Conservation (phyloP, 1,284 basidiomycete species). For the Inonotus hispidus region DNA sequence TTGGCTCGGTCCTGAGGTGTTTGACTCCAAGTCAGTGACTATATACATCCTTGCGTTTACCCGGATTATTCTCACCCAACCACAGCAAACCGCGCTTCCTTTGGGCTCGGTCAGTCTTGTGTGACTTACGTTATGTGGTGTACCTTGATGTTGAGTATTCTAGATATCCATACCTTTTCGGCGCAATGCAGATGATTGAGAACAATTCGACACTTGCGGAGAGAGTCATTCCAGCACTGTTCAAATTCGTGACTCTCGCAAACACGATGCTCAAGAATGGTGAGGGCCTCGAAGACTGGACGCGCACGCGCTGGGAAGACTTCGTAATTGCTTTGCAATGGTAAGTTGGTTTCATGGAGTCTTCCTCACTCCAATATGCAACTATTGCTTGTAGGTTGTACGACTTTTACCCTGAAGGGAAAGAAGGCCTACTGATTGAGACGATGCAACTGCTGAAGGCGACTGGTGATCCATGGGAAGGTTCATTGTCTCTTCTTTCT, state of each 20-base stretch:
- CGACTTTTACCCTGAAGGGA: conserved; percentile 45
- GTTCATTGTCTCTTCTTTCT: background rate
- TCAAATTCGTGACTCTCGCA: conserved; percentile 49
- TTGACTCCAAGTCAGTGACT: conserved; percentile 29
- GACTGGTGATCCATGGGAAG: conserved; percentile 49
- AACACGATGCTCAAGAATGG: conserved; percentile 50
- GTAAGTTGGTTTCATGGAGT: conserved; percentile 27
- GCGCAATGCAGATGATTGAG: conserved; percentile 50
- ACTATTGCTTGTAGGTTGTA: conserved; percentile 37
- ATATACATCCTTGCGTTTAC: background rate
- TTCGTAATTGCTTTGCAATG: conserved; percentile 50
- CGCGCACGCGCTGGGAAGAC: conserved; percentile 53
- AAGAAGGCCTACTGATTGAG: conserved; percentile 46
- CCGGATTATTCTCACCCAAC: background rate
- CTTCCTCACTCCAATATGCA: background rate
- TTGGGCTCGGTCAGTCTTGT: conserved; percentile 42
- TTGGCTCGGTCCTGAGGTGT: conserved; percentile 53
- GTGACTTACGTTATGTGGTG: background rate
- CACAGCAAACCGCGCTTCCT: conserved; percentile 43
- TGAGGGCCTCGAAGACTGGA: conserved; percentile 47
- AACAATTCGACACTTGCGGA: conserved; percentile 39
- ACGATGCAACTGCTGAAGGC: conserved; percentile 50
- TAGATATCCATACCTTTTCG: conserved; percentile 52
- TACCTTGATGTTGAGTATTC: background rate
- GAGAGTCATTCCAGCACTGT: conserved; percentile 40